These are phyloP conservation scores for Wickerhamiella parazyma DNA, from an alignment of 805 yeast species.

Conservation along the genomic window DNA sequence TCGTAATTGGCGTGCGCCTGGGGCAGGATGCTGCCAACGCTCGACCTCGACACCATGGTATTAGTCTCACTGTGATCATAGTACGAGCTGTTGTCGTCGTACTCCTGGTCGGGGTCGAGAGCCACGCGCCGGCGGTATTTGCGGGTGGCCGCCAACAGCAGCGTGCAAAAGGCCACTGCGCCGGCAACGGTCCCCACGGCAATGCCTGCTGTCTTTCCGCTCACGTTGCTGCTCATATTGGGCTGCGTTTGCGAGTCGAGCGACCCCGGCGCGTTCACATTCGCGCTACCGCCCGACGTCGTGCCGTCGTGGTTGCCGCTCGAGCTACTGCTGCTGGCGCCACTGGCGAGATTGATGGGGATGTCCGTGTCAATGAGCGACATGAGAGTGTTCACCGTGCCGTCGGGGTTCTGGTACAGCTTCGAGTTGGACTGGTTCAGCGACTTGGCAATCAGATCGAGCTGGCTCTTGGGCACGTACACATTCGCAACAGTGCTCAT, in stretches of 20 bases:
- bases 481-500: conserved; percentile 81
- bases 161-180: conserved; percentile 47
- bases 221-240: conserved; percentile 24
- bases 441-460: conserved; percentile 34
- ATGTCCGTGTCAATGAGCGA: conserved; percentile 57
- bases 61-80: conserved; percentile 8
- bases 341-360: neutral
- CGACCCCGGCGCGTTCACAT: conserved; percentile 23
- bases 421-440: conserved; percentile 40
- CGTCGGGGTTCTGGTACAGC: conserved; percentile 46
- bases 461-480: conserved; percentile 51
- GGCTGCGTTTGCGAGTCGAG: conserved; percentile 23
- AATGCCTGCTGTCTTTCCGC: conserved; percentile 52
- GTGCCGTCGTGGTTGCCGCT: conserved; percentile 1
- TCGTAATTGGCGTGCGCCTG: conserved; percentile 1
- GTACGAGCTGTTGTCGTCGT: conserved; percentile 7
- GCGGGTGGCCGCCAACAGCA: conserved; percentile 30
- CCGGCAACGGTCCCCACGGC: conserved; percentile 78
- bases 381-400: conserved; percentile 45
- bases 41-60: conserved; percentile 3
- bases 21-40: conserved; percentile 7
- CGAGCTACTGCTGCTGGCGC: conserved; percentile 9
- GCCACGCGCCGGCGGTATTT: conserved; percentile 9
- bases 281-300: conserved; percentile 21
- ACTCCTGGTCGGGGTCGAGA: conserved; percentile 3